Conservation (phyloP, 2,329 filamentous ascomycete species). For the Fusarium sarcochroum region DNA sequence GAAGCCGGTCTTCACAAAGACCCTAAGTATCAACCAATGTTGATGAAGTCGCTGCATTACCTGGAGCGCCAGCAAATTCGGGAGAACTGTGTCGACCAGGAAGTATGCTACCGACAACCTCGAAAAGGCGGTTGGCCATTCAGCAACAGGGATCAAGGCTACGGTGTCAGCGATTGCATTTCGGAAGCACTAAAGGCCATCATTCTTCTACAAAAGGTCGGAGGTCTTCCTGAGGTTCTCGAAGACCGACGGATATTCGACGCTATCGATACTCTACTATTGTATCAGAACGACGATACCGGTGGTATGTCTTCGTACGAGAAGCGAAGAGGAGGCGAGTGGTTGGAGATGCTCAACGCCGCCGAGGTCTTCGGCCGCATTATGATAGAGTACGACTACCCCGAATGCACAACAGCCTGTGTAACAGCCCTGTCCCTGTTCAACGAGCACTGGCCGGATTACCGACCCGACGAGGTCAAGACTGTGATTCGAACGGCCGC, state of each 20-base stretch:
- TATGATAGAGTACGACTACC: conserved; percentile 99
- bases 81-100: conserved; percentile 83
- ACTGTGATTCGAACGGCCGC: conserved; percentile 80
- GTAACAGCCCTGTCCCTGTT: conserved; percentile 91
- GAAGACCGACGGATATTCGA: conserved; percentile 85
- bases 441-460: conserved; percentile 83
- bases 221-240: conserved; percentile 80
- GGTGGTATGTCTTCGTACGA: conserved; percentile 95
- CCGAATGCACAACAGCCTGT: conserved; percentile 96
- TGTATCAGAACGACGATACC: conserved; percentile 84
- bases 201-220: conserved; percentile 84
- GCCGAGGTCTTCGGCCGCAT: conserved; percentile 97
- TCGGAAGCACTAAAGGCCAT: conserved; percentile 91
- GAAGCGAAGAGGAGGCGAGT: conserved; percentile 80
- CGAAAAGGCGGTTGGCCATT: conserved; percentile 97
- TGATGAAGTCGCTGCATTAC: conserved; percentile 85
- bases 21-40: conserved; percentile 84
- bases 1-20: conserved; percentile 85
- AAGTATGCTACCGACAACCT: conserved; percentile 87
- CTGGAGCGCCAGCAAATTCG: conserved; percentile 92
- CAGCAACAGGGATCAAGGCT: conserved; percentile 92
- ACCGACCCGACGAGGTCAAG: conserved; percentile 82
- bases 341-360: conserved; percentile 89
- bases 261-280: conserved; percentile 89
- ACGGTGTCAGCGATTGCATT: conserved; percentile 95